Base-by-base conservation (phyloP, 2,329 filamentous ascomycete species). In the Ascochyta fabae region DNA sequence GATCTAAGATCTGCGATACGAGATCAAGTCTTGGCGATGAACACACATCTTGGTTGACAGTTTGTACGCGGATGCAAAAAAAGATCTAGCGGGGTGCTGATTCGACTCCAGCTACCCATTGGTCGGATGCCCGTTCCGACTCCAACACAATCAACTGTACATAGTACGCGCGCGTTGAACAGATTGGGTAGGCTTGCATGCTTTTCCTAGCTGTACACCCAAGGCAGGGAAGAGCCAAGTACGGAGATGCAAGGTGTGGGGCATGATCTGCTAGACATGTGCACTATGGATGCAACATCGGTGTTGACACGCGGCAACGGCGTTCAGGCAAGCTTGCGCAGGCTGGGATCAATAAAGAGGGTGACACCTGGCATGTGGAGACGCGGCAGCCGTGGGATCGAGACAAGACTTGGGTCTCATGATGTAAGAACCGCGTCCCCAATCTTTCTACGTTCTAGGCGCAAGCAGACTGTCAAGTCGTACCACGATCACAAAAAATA, bases 201-300 rank as follows among this genome's bases (percentile, higher is more conserved):
- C 42, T 38, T 22, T 26, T 9, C 33, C 38, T 50, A 6, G 24
- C 46, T 27, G 12, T 45, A 31, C 36, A 35, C 8, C 26, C 34
- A 40, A 23, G 15, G 24, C 40, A 41, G 41, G 42, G 19, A 42
- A 46, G 10, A 8, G 2, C 15, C 24, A 12, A 26, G 13, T 19
- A 31, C 47, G 47, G 42, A 56, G 41, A 43, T 48, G 43, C 33
- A 27, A 47, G 47, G 47, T 56, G 53, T 44, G 53, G 48, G 47
- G 36, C 53, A 6, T 16, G 3, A 16, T 39, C 13, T 48, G 2
- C 23, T 39, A 24, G 23, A 26, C 13, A 41, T 41, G 41, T 42
- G 36, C 12, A 12, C 29, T 24, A 29, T 29, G 35, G 36, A 47
- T 47, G 29, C 27, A 40, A 29, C 26, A 41, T 22, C 6, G 33